Base-by-base conservation (phyloP, 352 stramenopile genomes). In the Sclerospora graminicola region DNA sequence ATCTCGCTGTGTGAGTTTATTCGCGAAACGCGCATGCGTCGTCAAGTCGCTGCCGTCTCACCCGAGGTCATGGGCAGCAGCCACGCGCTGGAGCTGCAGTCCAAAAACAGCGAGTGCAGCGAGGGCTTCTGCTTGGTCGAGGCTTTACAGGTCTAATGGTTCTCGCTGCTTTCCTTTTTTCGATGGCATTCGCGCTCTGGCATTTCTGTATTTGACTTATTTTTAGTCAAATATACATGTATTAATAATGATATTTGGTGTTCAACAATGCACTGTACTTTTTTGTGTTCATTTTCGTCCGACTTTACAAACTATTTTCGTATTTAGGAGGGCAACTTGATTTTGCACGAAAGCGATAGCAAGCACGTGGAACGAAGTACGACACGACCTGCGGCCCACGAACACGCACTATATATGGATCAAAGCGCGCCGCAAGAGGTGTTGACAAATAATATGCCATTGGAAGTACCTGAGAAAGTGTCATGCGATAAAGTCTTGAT, bases 101-200 rank as follows among this genome's bases (percentile, higher is more conserved):
- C 69, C 29, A 83, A 83, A 51, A 72, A 59, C 49, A 89, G 78
- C 74, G 78, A 89, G 57, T 87, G 72, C 57, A 89, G 78, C 56
- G 78, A 89, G 45, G 78, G 72, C 41, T 89, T 78, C 44, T 73
- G 51, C 32, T 45, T 89, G 53, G 75, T 89, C 39, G 74, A 89
- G 18, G 78, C 66, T 30, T 72, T 72, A 9, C 61, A 75, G 43
- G 60, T 82, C 31, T 89, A 69, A 74, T 32, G 21, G 21, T 26
- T 26, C 3, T 6, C 3, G 21, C 21, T 3, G n/a, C n/a, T 26
- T 7, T 3, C 21, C 6, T 26, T 26, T 26, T 26, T 26, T 26
- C 21, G 21, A 26, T 26, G 21, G 21, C 21, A 26, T 26, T 6
- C 6, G 21, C n/a, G n/a, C n/a, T n/a, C n/a, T n/a, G n/a, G n/a